phyloP scores from a whole-genome alignment of 495 filamentous ascomycete species.

The Trichoderma reesei region DNA sequence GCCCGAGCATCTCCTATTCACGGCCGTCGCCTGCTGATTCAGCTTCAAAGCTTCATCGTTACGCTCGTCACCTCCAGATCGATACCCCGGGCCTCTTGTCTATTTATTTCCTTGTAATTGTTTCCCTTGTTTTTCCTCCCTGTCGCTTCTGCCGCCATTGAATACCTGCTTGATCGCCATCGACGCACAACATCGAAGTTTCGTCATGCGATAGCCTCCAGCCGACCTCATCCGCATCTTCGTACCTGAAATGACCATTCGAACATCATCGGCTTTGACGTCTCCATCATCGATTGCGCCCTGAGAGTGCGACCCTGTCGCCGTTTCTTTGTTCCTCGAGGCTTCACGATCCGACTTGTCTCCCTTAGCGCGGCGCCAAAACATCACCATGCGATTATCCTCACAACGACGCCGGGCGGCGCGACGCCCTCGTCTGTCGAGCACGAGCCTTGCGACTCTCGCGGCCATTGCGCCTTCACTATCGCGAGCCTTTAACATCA shows the following conservation, averaged over 20 bases:
- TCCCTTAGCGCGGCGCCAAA: slow-evolving; percentile 9
- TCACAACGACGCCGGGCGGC: slow-evolving; percentile 25
- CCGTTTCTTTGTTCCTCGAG: neutral
- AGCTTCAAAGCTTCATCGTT: neutral
- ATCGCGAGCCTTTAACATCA: slow-evolving; percentile 58
- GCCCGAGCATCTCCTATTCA: neutral
- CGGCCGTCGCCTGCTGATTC: neutral
- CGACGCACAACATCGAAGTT: neutral
- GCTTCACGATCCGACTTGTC: neutral
- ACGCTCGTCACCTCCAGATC: neutral
- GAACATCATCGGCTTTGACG: neutral
- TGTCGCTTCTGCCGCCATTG: neutral
- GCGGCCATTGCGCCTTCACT: slow-evolving; percentile 33
- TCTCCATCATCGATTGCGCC: neutral
- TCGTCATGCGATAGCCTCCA: neutral
- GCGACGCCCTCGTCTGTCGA: slow-evolving; percentile 19
- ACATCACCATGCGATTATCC: slow-evolving; percentile 33
- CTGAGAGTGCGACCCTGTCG: neutral
- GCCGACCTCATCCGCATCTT: neutral
- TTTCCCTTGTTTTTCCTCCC: neutral
- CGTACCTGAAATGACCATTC: neutral
- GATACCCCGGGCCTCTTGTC: too few relatives aligned
- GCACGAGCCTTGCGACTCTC: slow-evolving; percentile 27
- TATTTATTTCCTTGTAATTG: too few relatives aligned
- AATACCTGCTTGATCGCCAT: neutral